Evolutionary conservation across 768 basidiomycete species (phyloP).

Genomic region (Pulveroboletus frians): DNA sequence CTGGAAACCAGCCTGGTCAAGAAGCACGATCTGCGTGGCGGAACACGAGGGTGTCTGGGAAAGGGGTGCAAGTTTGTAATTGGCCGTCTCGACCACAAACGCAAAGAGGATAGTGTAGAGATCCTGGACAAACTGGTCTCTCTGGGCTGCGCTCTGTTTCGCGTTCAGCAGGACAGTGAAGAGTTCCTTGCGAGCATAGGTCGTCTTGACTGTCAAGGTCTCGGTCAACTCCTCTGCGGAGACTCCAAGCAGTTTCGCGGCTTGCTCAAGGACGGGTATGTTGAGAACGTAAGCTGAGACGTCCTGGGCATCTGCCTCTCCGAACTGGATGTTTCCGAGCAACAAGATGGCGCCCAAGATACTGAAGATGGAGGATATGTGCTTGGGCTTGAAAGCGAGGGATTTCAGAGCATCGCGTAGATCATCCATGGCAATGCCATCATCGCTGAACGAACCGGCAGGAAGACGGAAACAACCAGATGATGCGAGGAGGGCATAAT

Average conservation of each 20-base stretch:
- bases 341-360: slow-evolving; percentile 50
- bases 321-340: slow-evolving; percentile 55
- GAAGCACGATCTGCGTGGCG: slow-evolving; percentile 45
- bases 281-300: slow-evolving; percentile 50
- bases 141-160: slow-evolving; percentile 46
- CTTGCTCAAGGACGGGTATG: slow-evolving; percentile 43
- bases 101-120: slow-evolving; percentile 62
- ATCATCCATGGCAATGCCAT: slow-evolving; percentile 53
- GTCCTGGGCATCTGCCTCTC: slow-evolving; percentile 49
- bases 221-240: slow-evolving; percentile 49
- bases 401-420: slow-evolving; percentile 50
- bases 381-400: slow-evolving; percentile 60
- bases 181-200: slow-evolving; percentile 54
- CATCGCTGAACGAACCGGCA: slow-evolving; percentile 57
- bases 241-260: slow-evolving; percentile 48
- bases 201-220: slow-evolving; percentile 51
- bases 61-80: slow-evolving; percentile 49
- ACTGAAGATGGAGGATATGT: slow-evolving; percentile 48
- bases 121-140: slow-evolving; percentile 51
- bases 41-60: slow-evolving; percentile 36
- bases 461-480: slow-evolving; percentile 63
- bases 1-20: slow-evolving; percentile 57
- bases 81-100: slow-evolving; percentile 59
- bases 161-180: slow-evolving; percentile 51
- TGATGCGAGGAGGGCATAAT: slow-evolving; percentile 52